Base-by-base conservation (phyloP, 169 alveolate genomes). In the Plasmodium gaboni region DNA sequence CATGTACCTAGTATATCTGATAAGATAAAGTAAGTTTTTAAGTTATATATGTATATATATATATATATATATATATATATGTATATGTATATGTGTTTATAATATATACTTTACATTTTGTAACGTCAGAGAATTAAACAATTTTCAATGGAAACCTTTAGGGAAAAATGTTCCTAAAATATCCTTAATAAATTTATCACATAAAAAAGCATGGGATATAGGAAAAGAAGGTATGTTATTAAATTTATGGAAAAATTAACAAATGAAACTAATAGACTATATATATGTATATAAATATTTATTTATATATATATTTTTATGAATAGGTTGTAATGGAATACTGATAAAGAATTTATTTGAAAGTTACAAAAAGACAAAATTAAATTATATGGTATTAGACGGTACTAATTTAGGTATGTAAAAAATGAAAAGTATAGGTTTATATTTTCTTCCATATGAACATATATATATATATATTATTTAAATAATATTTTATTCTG, bases 351-450 rank as follows among this genome's bases (percentile, higher is more conserved):
- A 68, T 50, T n/a, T 80, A 10, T 67, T 80, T 48, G 85, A 80
- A 55, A 68, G 83, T 44, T 80, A 80, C 67, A 80, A 80, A 55
- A 46, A 80, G 19, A 68, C 42, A 57, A 68, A 67, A 71, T 59
- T 80, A 59, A 67, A 80, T 46, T 80, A 80, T 63, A 80, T 80
- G 50, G 72, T 80, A 2, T 68, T 80, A 68, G 90, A 80, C 12
- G 90, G 90, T 28, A 80, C 90, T 51, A 80, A 80, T 80, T 68
- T 80, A 80, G 90, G 90, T 80, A 80, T 42, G 24, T 26, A 55
- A 24, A 63, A 63, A 13, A n/a, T 13, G 17, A 42, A 64, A 28
- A 64, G 15, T 60, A 60, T n/a, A 19, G 46, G 46, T 38, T 38
- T 38, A 38, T 38, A 38, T 38, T 38, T 17, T 10, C n/a, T n/a